Evolutionary conservation across 768 basidiomycete genomes (phyloP), one percentile per base, ranked within the genome.

Genomic region (Auricularia cornea): DNA sequence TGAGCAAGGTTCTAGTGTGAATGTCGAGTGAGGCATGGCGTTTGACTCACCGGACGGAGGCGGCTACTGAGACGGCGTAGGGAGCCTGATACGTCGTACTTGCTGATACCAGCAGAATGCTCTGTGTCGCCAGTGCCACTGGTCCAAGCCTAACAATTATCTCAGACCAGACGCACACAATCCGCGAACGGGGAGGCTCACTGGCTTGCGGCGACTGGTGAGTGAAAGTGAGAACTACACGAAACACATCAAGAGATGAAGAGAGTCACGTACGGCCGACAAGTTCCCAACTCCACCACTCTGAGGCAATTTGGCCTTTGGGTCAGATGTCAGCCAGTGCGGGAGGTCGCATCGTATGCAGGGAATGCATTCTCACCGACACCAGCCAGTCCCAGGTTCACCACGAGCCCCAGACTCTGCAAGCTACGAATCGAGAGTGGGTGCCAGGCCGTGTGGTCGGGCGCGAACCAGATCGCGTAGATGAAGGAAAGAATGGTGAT

Each of bases 201-300:
- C 83, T 81, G 71, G 68, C 83, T 84, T 41, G 82, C 82, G 18
- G 84, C 82, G 51, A 84, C 82, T 84, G 38, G 12, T 11, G 18
- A 54, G 8, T 40, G 20, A 20, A 48, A 5, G 44, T 48, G 11
- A 48, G 44, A 8, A 30, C 28, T 28, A 57, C 28, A n/a, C 28
- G 2, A 28, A 57, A 10, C n/a, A n/a, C 2, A 8, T 26, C 5
- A 26, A 31, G 1, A 26, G 10, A 31, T 31, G 3, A 26, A 2
- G 23, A 26, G 4, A 18, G 12, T 48, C 35, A 48, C 38, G 38
- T 40, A 40, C 44, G 44, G 23, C 20, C 88, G 38, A 90, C 75
- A 5, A 93, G 81, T 74, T 96, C 94, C 96, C 96, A 96, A 44
- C 89, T 87, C 94, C 96, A 98, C 96, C 95, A 98, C 74, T 97